Base-by-base conservation (phyloP, 352 stramenopile species). In the Globisporangium middletonii region DNA sequence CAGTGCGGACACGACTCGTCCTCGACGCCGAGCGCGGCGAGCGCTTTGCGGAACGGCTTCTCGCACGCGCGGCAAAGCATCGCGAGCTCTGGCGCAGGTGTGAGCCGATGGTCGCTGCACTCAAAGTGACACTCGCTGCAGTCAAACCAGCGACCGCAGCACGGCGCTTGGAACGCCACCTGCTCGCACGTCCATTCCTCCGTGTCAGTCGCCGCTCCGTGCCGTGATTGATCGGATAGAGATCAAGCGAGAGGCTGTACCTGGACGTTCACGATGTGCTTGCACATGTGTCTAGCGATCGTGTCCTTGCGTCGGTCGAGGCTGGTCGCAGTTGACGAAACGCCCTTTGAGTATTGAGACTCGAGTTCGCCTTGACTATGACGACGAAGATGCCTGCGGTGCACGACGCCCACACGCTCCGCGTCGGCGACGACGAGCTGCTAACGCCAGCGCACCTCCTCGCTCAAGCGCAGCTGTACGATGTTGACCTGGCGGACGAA, bases 81-180 rank as follows among this genome's bases (percentile, higher is more conserved):
- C 28, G 75, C 73, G 53, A 90, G 72, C 68, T 88, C 73, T 0
- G 52, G 50, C 13, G 74, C 68, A 12, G 56, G 26, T n/a, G 57
- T 50, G 26, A 88, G 64, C 26, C 70, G 56, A 54, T 92, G 74
- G 53, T 87, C 71, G 48, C 73, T 83, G 12, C 76, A 63, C 60
- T 89, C 78, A 45, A 83, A 84, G 56, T 92, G 79, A 50, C 83
- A 88, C 59, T 87, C 76, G 55, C 67, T 84, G 67, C 79, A 92
- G 61, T 90, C 79, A 57, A 89, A 92, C 82, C 78, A 92, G 46
- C 76, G 79, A 16, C 68, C 72, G 65, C 79, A 92, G 65, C 82
- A 89, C 48, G 79, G 74, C 30, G 79, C 73, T 43, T 64, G 78
- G 65, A 89, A 90, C 8, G 77, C 69, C 41, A 79, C 78, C 79